phyloP scores from a whole-genome alignment of 164 flowering plant genomes.

The Echeveria elegans region DNA sequence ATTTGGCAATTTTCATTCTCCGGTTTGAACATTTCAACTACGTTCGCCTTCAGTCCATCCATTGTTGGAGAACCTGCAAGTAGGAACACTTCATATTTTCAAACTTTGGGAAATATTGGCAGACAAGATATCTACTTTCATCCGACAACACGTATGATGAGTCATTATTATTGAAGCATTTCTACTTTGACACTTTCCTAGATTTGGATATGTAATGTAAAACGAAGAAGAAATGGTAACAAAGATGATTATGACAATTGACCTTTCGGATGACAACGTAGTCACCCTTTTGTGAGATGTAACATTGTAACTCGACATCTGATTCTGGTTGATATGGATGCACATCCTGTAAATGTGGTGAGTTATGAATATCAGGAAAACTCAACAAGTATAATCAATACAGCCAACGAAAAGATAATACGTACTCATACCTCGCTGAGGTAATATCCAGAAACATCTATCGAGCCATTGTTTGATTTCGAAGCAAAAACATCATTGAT shows the following conservation, averaged over 20 bases:
- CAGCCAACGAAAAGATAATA: neutral
- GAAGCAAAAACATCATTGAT: slow-evolving; percentile 48
- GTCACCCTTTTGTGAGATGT: slow-evolving; percentile 64
- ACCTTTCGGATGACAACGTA: slow-evolving; percentile 93
- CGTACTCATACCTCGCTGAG: slow-evolving; percentile 62
- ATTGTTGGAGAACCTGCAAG: slow-evolving; percentile 63
- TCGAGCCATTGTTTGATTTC: slow-evolving; percentile 35
- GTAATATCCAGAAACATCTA: too few species aligned
- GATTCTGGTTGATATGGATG: slow-evolving; percentile 73
- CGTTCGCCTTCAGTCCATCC: slow-evolving; percentile 99
- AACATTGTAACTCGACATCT: slow-evolving; percentile 76
- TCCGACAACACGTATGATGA: neutral
- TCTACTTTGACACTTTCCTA: neutral
- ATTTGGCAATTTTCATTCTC: too few species aligned
- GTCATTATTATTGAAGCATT: neutral
- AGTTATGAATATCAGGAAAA: neutral
- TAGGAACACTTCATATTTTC: neutral
- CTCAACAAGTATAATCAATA: neutral
- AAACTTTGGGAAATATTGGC: neutral
- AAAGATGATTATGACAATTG: slow-evolving; percentile 9
- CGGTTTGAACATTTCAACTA: too few species aligned
- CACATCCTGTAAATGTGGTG: slow-evolving; percentile 46
- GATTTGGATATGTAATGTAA: neutral
- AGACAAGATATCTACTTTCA: neutral
- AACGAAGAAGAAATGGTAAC: too few species aligned